Evolutionary conservation across 345 rosid genomes (phyloP), one percentile per base, ranked within the genome.

Genomic region (Eucalyptus cloeziana): DNA sequence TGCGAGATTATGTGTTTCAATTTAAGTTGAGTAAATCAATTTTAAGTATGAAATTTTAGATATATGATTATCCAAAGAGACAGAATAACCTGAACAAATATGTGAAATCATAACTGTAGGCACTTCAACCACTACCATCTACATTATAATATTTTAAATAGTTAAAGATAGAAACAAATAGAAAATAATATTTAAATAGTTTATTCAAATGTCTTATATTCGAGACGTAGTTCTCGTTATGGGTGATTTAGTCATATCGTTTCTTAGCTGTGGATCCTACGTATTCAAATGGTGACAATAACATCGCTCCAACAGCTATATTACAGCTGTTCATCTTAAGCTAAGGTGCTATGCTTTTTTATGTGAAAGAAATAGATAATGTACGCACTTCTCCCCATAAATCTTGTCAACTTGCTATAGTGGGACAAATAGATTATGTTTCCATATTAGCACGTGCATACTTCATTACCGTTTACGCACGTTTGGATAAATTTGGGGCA

Each of bases 31-130:
- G 80, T 69, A 16, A 69, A 8, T 69, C 13, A 19, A 33, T 69
- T 31, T 37, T 33, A 69, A 33, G 19, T n/a, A 64, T n/a, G n/a
- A n/a, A n/a, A n/a, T n/a, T n/a, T n/a, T n/a, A n/a, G n/a, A n/a
- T n/a, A n/a, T n/a, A n/a, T n/a, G n/a, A n/a, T 31, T n/a, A 7
- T 67, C 3, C 17, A n/a, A 67, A 67, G 11, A 67, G 2, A n/a
- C 0, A 7, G 0, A 0, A 67, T 37, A 33, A 31, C 7, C 7
- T 16, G 2, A 33, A 33, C 7, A 69, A 69, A 3, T 8, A 5
- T 69, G 13, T 17, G 13, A 33, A 33, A 33, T 5, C 13, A 69
- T 60, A 60, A 10, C 4, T 27, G 10, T 27, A 5, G 13, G 1
- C 33, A 0, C 16, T 60, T 60, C 31, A 27, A 2, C 0, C 1